These are phyloP conservation scores for Limonium bicolor DNA, from an alignment of 148 eudicot species.

Conservation along the genomic window DNA sequence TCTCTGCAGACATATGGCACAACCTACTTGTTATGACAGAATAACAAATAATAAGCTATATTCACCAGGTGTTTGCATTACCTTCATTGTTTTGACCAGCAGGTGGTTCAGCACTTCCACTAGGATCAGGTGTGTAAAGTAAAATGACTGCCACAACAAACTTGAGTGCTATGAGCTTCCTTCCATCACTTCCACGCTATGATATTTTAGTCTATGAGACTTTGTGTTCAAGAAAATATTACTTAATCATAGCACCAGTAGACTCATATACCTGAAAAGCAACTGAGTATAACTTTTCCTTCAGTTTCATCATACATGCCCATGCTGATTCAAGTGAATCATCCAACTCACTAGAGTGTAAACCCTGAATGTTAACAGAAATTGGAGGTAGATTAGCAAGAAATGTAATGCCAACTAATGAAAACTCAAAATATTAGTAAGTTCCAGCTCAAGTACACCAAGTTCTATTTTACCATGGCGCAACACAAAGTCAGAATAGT, in stretches of 20 bases:
- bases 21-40: conserved; percentile 3
- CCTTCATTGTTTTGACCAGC: conserved; percentile 38
- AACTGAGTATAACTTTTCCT: conserved; percentile 65
- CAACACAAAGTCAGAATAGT: too few species aligned
- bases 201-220: too few species aligned
- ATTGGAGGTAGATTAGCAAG: too few species aligned
- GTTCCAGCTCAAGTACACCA: too few species aligned
- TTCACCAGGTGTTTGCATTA: conserved; percentile 11
- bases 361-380: conserved; percentile 42
- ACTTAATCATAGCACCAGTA: background rate
- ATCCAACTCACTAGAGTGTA: conserved; percentile 45
- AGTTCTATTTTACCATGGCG: too few species aligned
- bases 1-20: conserved; percentile 19
- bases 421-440: too few species aligned
- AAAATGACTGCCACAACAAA: conserved; percentile 69
- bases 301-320: conserved; percentile 61
- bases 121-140: conserved; percentile 84
- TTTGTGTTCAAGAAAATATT: background rate
- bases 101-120: conserved; percentile 64
- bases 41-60: conserved; percentile 6
- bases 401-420: too few species aligned
- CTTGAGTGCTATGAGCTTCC: conserved; percentile 73
- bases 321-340: conserved; percentile 60
- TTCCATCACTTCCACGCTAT: conserved; percentile 70
- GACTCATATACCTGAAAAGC: conserved; percentile 64